Base-by-base conservation (phyloP, 192 early-diverging fungal species). In the Pilobolus umbonatus region DNA sequence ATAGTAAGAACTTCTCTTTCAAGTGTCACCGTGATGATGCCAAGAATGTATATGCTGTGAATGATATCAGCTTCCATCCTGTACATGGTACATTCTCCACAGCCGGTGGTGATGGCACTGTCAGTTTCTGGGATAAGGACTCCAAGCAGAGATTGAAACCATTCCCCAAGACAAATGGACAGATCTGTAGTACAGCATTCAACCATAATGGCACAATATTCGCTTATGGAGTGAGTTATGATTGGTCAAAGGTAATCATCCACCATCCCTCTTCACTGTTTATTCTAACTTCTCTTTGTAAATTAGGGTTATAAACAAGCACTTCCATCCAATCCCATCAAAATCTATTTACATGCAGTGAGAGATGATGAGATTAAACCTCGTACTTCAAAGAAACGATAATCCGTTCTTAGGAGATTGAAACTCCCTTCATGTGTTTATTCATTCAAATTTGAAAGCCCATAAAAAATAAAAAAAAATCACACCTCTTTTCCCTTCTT, bases 121-220 rank as follows among this genome's bases (percentile, higher is more conserved):
- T 93, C 46, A 73, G 82, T 40, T 94, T 96, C 66, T 98, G 96
- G 96, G 96, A 98, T 74, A 96, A 95, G 72, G 91, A 92, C 65
- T 85, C 90, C 17, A 87, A 87, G 65, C 87, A 88, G 55, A 84
- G 88, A 53, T 80, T 96, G 55, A 95, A 95, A 75, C 59, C 68
- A 15, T 87, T 91, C 67, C 46, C 71, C 30, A 82, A 83, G 22
- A 70, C 86, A 14, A 81, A 78, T 25, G 76, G 62, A 7, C 84
- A 87, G 21, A 86, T 98, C 51, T 59, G 84, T 2, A 73, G 82
- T 30, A 77, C 88, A 11, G 83, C 89, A 10, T 96, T 95, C 73
- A 73, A 73, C 32, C 75, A 79, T 30, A 90, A 85, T 38, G 96
- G 94, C 22, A 78, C 70, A 29, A 89, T 96, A 49, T 95, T 95